Evolutionary conservation across 108 stramenopile genomes (phyloP).

Genomic region (Chaetoceros tenuissimus): DNA sequence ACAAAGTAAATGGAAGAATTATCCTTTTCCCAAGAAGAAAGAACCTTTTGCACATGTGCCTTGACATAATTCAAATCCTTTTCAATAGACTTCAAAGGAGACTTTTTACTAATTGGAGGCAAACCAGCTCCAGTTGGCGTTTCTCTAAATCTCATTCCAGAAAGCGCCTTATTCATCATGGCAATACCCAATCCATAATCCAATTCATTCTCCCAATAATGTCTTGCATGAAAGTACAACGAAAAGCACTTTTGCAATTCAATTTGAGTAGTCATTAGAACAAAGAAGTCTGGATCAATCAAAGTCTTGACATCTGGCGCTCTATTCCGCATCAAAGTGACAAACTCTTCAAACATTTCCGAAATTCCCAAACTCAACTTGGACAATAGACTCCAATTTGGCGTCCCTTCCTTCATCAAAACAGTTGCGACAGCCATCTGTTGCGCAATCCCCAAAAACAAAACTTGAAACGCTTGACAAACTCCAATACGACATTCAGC

Average conservation of each 20-base stretch:
- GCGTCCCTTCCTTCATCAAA: conserved; percentile 65
- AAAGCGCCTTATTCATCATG: conserved; percentile 61
- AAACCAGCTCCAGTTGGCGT: conserved; percentile 29
- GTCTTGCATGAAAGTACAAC: conserved; percentile 68
- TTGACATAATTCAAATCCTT: conserved; percentile 63
- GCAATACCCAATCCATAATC: conserved; percentile 82
- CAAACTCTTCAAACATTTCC: conserved; percentile 63
- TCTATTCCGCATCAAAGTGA: conserved; percentile 48
- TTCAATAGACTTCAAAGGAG: conserved; percentile 39
- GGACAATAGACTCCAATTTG: conserved; percentile 71
- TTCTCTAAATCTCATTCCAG: conserved; percentile 34
- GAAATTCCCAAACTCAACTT: conserved; percentile 67
- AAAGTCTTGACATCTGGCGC: conserved; percentile 48
- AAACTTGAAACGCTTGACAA: conserved; percentile 46
- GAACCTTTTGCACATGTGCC: conserved; percentile 44
- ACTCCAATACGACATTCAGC: conserved; percentile 57
- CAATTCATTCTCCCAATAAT: conserved; percentile 42
- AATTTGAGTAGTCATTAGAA: conserved; percentile 66
- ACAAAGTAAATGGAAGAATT: conserved; percentile 77
- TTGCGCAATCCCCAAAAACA: conserved; percentile 77
- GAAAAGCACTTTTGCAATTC: conserved; percentile 54
- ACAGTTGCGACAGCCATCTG: conserved; percentile 88
- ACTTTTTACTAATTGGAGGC: conserved; percentile 59
- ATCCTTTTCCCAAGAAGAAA: conserved; percentile 73
- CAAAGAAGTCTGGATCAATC: conserved; percentile 70